Percentiles rank a stretch among this genome's conserved stretches.
phyloP scores from a whole-genome alignment of 169 alveolate genomes.

The Eimeria zaria region DNA sequence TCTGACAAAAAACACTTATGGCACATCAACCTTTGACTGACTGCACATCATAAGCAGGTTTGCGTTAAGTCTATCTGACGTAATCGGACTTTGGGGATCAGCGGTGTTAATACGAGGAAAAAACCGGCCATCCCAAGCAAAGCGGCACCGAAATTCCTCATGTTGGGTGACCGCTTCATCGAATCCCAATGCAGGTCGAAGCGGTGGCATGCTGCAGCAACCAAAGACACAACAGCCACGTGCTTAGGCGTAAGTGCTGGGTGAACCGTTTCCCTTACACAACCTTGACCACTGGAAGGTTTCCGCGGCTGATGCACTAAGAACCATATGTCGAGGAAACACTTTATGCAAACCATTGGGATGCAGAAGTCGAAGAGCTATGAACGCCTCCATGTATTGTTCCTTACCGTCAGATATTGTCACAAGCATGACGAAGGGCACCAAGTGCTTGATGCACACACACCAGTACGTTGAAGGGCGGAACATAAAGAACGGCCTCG shows the following conservation, averaged over 20 bases:
- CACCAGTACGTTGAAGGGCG: conserved; percentile 73
- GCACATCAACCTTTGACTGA: not conserved
- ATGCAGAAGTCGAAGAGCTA: not conserved
- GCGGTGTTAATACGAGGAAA: conserved; percentile 33
- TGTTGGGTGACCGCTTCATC: conserved; percentile 60
- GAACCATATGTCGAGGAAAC: not conserved
- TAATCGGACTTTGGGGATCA: conserved; percentile 15
- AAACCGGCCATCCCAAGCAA: conserved; percentile 19
- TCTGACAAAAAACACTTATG: not conserved
- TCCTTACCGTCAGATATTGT: conserved; percentile 62
- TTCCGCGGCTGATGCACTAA: not conserved
- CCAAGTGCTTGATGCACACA: conserved; percentile 69
- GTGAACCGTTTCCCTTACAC: not conserved
- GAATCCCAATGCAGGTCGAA: conserved; percentile 49
- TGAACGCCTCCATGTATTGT: not conserved
- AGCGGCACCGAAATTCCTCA: conserved; percentile 70
- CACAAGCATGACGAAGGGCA: conserved; percentile 71
- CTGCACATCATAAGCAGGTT: not conserved
- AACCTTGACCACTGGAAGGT: not conserved
- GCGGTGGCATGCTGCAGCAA: conserved; percentile 31
- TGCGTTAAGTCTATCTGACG: not conserved
- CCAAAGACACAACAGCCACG: not conserved
- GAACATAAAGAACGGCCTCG: conserved; percentile 55
- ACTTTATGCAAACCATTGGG: not conserved
- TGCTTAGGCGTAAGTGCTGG: not conserved